Conservation (phyloP, 1,284 basidiomycete species). For the Ceratobasidium sp. region DNA sequence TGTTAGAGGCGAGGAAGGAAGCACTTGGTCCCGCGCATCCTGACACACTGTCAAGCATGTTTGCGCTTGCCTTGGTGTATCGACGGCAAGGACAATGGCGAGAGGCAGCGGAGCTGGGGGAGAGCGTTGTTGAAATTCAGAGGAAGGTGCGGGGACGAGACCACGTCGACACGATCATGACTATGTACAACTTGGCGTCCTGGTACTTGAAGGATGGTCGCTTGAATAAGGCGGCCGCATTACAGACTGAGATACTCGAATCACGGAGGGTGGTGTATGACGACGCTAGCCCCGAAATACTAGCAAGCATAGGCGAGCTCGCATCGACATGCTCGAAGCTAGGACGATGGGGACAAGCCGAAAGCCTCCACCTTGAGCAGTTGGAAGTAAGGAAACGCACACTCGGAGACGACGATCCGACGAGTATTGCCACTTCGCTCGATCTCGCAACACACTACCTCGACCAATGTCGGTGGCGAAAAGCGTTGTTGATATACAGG, state of each 20-base stretch:
- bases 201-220: not conserved
- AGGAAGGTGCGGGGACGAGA: not conserved
- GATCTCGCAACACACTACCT: too few relatives aligned
- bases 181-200: not conserved
- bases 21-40: too few relatives aligned
- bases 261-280: not conserved
- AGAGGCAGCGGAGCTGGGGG: constrained; percentile 3
- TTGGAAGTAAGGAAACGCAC: not conserved
- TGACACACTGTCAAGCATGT: not conserved
- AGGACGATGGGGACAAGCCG: not conserved
- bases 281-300: not conserved
- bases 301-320: not conserved
- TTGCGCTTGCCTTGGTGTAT: constrained; percentile 5
- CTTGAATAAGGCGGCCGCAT: not conserved
- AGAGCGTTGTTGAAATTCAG: not conserved
- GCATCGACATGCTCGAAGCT: not conserved
- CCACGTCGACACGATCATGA: not conserved
- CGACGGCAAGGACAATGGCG: not conserved
- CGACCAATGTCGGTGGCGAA: too few relatives aligned
- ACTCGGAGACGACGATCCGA: not conserved
- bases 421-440: too few relatives aligned
- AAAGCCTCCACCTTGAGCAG: not conserved
- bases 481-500: too few relatives aligned
- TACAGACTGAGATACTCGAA: not conserved
- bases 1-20: not conserved